Percentiles rank a stretch among this genome's conserved stretches.
Conservation (phyloP, 208 protist species). For the Wallacemonas sp. region DNA sequence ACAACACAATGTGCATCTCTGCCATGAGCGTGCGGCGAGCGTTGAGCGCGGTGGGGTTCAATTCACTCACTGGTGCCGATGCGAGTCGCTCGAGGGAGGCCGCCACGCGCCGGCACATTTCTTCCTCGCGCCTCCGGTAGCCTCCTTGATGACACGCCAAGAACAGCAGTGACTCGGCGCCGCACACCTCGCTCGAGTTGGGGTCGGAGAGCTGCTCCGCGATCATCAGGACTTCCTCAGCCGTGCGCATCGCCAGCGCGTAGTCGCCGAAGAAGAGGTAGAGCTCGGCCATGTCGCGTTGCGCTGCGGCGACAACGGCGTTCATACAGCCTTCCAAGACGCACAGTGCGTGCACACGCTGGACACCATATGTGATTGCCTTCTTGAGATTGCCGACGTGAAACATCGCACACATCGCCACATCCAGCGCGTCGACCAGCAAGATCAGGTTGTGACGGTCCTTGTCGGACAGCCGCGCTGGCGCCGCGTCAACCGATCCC, state of each 20-base stretch:
- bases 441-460: slow-evolving; percentile 20
- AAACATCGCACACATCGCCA: slow-evolving; percentile 35
- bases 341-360: slow-evolving; percentile 57
- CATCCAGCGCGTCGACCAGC: slow-evolving; percentile 33
- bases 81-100: slow-evolving; percentile 19
- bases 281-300: slow-evolving; percentile 45
- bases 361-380: slow-evolving; percentile 42
- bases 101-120: background rate
- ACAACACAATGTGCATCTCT: slow-evolving; percentile 38
- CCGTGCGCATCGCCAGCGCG: slow-evolving; percentile 26
- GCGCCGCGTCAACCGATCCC: background rate
- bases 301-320: slow-evolving; percentile 34
- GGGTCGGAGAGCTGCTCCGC: slow-evolving; percentile 30
- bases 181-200: slow-evolving; percentile 31
- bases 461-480: slow-evolving; percentile 18
- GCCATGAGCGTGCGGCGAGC: slow-evolving; percentile 26
- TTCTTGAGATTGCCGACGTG: slow-evolving; percentile 33
- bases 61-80: background rate
- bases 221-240: slow-evolving; percentile 50
- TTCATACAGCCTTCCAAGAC: slow-evolving; percentile 41
- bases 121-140: slow-evolving; percentile 14
- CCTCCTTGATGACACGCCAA: slow-evolving; percentile 23
- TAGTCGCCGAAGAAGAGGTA: slow-evolving; percentile 54
- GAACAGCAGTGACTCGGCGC: slow-evolving; percentile 28
- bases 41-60: background rate